Percentiles rank a stretch among this genome's conserved stretches.
These are phyloP conservation scores for Tylopilus sp. DNA, from an alignment of 768 basidiomycete genomes.

Conservation along the genomic window DNA sequence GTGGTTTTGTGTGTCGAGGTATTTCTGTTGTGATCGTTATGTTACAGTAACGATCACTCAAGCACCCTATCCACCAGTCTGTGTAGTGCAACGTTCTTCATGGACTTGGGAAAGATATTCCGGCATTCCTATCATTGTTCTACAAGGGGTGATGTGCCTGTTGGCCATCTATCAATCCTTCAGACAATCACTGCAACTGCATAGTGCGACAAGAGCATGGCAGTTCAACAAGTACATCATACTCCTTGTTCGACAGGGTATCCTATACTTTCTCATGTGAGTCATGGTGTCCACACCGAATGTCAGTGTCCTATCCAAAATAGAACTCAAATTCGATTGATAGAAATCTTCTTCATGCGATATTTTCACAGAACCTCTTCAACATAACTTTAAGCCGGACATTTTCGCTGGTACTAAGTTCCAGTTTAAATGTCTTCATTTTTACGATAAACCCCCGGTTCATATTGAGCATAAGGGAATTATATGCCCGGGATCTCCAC, in stretches of 20 bases:
- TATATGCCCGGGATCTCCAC: neutral
- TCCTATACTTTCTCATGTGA: conserved; percentile 9
- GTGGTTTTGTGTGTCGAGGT: too few relatives aligned
- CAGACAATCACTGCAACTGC: neutral
- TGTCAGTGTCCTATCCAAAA: neutral
- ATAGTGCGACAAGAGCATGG: neutral
- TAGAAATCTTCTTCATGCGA: conserved; percentile 1
- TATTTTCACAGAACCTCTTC: neutral
- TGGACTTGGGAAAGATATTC: conserved; percentile 3
- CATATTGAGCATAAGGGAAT: conserved; percentile 5
- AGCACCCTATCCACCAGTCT: conserved; percentile 3
- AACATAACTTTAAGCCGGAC: neutral
- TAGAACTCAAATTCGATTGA: neutral
- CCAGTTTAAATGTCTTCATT: neutral
- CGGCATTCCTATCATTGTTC: neutral
- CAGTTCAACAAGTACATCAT: conserved; percentile 6
- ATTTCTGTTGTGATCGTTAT: too few relatives aligned
- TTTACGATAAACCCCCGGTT: conserved; percentile 5
- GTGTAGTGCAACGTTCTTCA: conserved; percentile 1
- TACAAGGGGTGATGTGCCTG: conserved; percentile 9
- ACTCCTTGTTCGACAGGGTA: conserved; percentile 5
- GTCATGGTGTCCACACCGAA: neutral
- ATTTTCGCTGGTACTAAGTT: neutral
- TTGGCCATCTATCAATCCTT: neutral
- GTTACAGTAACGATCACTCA: neutral